phyloP scores from a whole-genome alignment of 345 rosid species.

The Kernera saxatilis region DNA sequence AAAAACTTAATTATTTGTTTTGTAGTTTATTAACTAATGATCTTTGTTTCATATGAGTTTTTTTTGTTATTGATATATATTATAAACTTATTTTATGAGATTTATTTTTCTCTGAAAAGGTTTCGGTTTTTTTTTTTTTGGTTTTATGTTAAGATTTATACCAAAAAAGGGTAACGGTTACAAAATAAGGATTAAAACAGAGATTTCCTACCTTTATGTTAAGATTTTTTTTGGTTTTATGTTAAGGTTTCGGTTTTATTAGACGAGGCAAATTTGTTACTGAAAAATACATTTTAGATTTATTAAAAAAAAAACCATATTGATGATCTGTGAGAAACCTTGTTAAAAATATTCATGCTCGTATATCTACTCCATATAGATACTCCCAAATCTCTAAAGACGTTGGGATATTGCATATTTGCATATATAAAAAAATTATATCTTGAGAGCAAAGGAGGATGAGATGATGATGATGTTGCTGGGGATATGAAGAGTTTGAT shows the following conservation, averaged over 20 bases:
- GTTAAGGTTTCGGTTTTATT: background rate
- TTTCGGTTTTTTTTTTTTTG: too few species aligned
- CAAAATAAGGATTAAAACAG: too few species aligned
- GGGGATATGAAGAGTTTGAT: slow-evolving; percentile 3
- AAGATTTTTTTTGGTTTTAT: too few species aligned
- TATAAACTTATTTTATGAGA: background rate
- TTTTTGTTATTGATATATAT: background rate
- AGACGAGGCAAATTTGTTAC: background rate
- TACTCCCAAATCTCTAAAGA: background rate
- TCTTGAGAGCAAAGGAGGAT: background rate
- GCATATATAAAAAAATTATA: background rate
- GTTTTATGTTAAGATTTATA: too few species aligned
- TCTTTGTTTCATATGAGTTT: background rate
- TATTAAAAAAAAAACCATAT: too few species aligned
- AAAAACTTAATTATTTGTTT: background rate
- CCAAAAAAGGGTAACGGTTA: too few species aligned
- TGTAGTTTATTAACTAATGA: background rate
- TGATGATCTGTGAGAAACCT: background rate
- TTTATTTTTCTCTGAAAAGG: background rate
- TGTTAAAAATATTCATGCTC: background rate
- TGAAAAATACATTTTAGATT: background rate
- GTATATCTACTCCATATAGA: background rate
- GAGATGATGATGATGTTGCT: slow-evolving; percentile 18
- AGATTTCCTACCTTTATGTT: too few species aligned
- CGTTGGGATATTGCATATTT: background rate